Evolutionary conservation across 805 yeast genomes (phyloP).

Genomic region (Hanseniaspora taiwanica): DNA sequence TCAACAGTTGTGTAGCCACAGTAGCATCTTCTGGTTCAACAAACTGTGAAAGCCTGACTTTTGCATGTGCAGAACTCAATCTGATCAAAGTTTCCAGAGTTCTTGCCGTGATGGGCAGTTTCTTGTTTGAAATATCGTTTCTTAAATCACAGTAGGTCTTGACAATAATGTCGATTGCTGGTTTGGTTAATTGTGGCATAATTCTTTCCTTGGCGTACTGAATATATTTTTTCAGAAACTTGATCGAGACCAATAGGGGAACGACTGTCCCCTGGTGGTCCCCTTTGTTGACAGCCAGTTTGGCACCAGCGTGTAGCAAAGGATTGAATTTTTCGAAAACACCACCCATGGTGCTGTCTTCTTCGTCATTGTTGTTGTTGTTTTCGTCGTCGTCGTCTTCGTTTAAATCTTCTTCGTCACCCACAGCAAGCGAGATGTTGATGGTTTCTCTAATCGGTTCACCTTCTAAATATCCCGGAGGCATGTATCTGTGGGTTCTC

Average conservation of each 20-base stretch:
- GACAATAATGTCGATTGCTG: conserved; percentile 72
- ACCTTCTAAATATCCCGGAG: conserved; percentile 83
- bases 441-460: conserved; percentile 79
- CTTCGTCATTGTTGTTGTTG: conserved; percentile 6
- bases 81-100: conserved; percentile 91
- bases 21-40: conserved; percentile 69
- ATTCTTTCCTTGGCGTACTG: conserved; percentile 88
- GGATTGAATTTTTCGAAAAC: conserved; percentile 81
- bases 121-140: conserved; percentile 90
- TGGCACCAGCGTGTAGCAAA: conserved; percentile 68
- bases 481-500: conserved; percentile 81
- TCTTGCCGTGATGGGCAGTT: conserved; percentile 78
- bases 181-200: conserved; percentile 63
- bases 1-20: conserved; percentile 72
- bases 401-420: conserved; percentile 34
- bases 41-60: conserved; percentile 73
- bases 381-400: conserved; percentile 28
- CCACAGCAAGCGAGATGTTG: conserved; percentile 66
- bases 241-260: conserved; percentile 51
- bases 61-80: conserved; percentile 88
- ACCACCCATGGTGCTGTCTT: conserved; percentile 19
- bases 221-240: conserved; percentile 80
- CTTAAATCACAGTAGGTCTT: conserved; percentile 68
- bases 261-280: conserved; percentile 24
- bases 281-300: conserved; percentile 25